Base-by-base conservation (phyloP, 2,329 filamentous ascomycete species). In the Alternaria sp. region DNA sequence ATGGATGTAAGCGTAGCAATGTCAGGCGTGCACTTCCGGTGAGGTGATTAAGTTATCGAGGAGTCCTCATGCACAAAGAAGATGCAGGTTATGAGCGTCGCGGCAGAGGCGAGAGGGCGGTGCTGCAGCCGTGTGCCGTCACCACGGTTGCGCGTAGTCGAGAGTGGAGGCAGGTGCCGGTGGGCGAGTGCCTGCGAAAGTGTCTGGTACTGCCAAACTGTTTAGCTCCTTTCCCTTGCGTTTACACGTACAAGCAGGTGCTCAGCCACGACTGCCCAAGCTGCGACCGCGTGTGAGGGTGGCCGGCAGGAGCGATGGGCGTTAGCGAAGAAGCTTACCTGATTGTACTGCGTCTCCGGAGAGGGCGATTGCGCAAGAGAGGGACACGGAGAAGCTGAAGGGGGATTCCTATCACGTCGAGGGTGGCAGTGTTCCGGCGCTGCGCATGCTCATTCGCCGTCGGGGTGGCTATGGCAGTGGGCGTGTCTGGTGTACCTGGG, bases 11-110 rank as follows among this genome's bases (percentile, higher is more conserved):
- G 56, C 51, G 68, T 68, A 74, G 70, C 57, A 72, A 75, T 75
- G 63, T 68, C 61, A 69, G 71, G 69, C 72, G 62, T 69, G 71
- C 71, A 61, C 54, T 74, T 71, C 73, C 73, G 75, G 72, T 76
- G 69, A 74, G 54, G 30, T 44, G 3, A 54, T 32, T 40, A 52
- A 55, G 43, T 60, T 69, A 71, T 52, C 64, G 64, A 40, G 61
- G 62, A 69, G 51, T 51, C 58, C 63, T 69, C 74, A 77, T 77
- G 66, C 68, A 62, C 57, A 64, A 57, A 60, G 69, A 56, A 57
- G 49, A 62, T 26, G 61, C 62, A 40, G 49, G 36, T 54, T 51
- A 62, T 60, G 54, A 55, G 28, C 9, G 59, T 30, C n/a, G 46
- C 52, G 55, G 65, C 65, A 44, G 57, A 54, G 26, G 59, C 57